Conservation (phyloP, 371 early-diverging fungal genomes). For the Apophysomyces ossiformis region DNA sequence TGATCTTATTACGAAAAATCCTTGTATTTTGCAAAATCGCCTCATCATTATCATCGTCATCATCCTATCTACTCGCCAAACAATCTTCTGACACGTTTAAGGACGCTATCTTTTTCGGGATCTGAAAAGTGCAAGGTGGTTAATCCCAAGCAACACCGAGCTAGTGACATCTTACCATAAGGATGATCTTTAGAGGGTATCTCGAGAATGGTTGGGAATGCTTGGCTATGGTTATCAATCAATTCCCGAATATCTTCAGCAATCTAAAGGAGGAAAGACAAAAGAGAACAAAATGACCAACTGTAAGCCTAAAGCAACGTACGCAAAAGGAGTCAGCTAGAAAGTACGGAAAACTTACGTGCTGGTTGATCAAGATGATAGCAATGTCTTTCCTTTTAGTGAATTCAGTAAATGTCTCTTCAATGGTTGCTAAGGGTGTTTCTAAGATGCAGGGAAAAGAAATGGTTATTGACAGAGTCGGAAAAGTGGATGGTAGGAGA, state of each 20-base stretch:
- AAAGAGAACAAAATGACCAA: neutral
- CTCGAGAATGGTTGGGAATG: slow-evolving; percentile 97
- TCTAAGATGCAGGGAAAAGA: slow-evolving; percentile 54
- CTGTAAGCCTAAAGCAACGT: neutral
- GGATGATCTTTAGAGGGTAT: slow-evolving; percentile 99
- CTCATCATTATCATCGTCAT: neutral
- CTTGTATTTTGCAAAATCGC: neutral
- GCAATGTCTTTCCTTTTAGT: slow-evolving; percentile 96
- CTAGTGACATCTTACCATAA: slow-evolving; percentile 63
- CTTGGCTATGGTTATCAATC: slow-evolving; percentile 88
- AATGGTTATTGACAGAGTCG: neutral
- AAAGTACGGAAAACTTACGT: slow-evolving; percentile 56
- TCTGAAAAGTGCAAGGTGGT: slow-evolving; percentile 36
- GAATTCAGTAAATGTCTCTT: slow-evolving; percentile 88
- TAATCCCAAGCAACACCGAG: slow-evolving; percentile 7
- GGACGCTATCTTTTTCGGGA: slow-evolving; percentile 91
- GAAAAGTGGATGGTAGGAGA: neutral
- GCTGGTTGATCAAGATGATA: slow-evolving; percentile 97
- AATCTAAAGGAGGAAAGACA: slow-evolving; percentile 57
- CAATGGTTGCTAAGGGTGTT: slow-evolving; percentile 88
- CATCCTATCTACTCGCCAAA: slow-evolving; percentile 74
- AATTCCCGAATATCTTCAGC: slow-evolving; percentile 92
- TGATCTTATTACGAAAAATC: neutral
- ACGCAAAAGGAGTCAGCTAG: neutral
- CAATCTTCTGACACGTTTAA: slow-evolving; percentile 93